Evolutionary conservation across 2,329 filamentous ascomycete species (phyloP).

Genomic region (Capronia coronata): DNA sequence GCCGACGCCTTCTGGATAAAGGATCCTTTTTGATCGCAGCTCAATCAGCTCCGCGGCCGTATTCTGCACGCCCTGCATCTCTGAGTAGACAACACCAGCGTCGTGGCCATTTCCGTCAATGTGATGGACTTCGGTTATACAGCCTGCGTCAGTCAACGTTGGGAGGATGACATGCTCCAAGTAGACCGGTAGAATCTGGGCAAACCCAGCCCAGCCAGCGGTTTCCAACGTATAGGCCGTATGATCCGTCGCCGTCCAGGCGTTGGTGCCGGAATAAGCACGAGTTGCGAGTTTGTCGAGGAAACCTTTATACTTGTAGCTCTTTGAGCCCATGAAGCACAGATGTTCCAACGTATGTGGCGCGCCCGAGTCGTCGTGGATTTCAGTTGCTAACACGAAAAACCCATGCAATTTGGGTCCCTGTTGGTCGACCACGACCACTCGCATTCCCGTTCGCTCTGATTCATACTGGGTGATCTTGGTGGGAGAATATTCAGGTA

Average conservation of each 20-base stretch:
- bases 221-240: constrained; percentile 94
- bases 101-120: constrained; percentile 90
- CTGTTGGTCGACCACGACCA: constrained; percentile 83
- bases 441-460: constrained; percentile 85
- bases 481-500: constrained; percentile 82
- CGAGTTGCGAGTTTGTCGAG: constrained; percentile 89
- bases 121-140: constrained; percentile 94
- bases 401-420: constrained; percentile 94
- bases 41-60: constrained; percentile 81
- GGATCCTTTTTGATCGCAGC: constrained; percentile 65
- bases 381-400: constrained; percentile 93
- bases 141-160: constrained; percentile 84
- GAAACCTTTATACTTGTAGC: constrained; percentile 88
- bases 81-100: constrained; percentile 94
- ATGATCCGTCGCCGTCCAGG: constrained; percentile 94
- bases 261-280: constrained; percentile 90
- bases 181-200: constrained; percentile 89
- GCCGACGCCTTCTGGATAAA: constrained; percentile 84
- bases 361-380: constrained; percentile 92
- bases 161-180: constrained; percentile 89
- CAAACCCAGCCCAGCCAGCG: constrained; percentile 94
- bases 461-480: constrained; percentile 94
- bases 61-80: constrained; percentile 96
- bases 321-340: constrained; percentile 85
- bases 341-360: constrained; percentile 81